Base-by-base conservation (phyloP, 352 stramenopile species). In the Pythium plurisporium region DNA sequence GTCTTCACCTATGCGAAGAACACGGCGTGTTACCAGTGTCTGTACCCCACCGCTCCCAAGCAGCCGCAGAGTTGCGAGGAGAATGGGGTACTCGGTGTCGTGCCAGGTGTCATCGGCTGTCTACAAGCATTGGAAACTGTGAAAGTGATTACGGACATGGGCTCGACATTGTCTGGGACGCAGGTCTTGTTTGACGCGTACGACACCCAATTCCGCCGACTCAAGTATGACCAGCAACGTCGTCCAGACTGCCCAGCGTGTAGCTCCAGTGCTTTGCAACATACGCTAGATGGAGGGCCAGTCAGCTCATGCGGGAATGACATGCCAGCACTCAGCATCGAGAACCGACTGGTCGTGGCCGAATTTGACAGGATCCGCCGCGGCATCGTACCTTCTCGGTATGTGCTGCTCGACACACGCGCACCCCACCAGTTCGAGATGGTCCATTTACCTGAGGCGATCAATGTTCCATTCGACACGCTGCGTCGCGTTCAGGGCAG, bases 71-170 rank as follows among this genome's bases (percentile, higher is more conserved):
- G 78, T 52, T 99, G 97, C 56, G 87, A 76, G 15, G 95, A 99
- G 42, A 98, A 98, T 58, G 96, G 97, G 36, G 96, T 99, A 2
- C 49, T 99, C 14, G 97, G 97, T 33, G 87, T 97, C 34, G 95
- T 98, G 1, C 93, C 95, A 15, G 93, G 94, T 11, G 76, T 98
- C 5, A 96, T 98, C 59, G 95, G 95, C 8, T 95, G 91, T 42
- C 60, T 99, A 8, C 93, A 98, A 52, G 92, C 96, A 8, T 78
- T 98, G 30, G 94, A 98, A 70, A 70, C 81, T 0, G 72, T 99
- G 30, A 98, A 98, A 67, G 50, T 98, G 22, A 42, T 98, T 20
- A 82, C 79, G 0, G 70, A 69, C 4, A 42, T 91, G 23, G 87
- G 87, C 7, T 49, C 73, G 42, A 62, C 74, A 37, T 65, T 94